Conservation (phyloP, 176 grass and related monocot genomes). For the Pontederia paniculata region DNA sequence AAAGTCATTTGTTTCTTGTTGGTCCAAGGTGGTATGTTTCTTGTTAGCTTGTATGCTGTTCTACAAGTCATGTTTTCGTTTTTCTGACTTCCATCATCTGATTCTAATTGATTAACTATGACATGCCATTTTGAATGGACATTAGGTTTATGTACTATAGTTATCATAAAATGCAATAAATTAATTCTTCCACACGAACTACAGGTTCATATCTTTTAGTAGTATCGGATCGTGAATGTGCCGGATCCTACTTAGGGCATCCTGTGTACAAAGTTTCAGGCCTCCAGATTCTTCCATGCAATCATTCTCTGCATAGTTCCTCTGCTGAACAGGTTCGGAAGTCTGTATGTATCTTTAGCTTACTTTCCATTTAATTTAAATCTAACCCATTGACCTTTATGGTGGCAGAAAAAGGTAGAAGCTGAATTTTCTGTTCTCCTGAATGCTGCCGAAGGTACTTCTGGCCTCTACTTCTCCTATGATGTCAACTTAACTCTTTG, state of each 20-base stretch:
- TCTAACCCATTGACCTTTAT: constrained; percentile 5
- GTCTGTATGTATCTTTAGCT: constrained; percentile 14
- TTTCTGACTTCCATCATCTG: too few relatives aligned
- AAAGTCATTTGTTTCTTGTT: too few relatives aligned
- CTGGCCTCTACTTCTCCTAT: constrained; percentile 87
- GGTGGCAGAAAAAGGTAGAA: constrained; percentile 86
- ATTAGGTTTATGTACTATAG: neutral
- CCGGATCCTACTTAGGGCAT: constrained; percentile 78
- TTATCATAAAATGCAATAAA: neutral
- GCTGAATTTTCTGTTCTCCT: constrained; percentile 56
- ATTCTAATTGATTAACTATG: too few relatives aligned
- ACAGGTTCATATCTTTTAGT: constrained; percentile 77
- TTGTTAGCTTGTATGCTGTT: too few relatives aligned
- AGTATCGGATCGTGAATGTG: constrained; percentile 64
- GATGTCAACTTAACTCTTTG: constrained; percentile 87
- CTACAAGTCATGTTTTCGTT: too few relatives aligned
- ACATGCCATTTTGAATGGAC: neutral
- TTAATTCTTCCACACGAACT: constrained; percentile 4
- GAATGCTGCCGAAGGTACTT: constrained; percentile 56
- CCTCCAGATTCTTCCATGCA: constrained; percentile 74
- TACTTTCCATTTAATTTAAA: neutral
- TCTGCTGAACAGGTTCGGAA: constrained; percentile 46
- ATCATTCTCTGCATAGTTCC: constrained; percentile 50
- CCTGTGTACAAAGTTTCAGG: constrained; percentile 81
- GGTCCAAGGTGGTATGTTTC: too few relatives aligned